Conservation (phyloP, 2,329 filamentous ascomycete genomes). For the Colletotrichum orchidophilum region DNA sequence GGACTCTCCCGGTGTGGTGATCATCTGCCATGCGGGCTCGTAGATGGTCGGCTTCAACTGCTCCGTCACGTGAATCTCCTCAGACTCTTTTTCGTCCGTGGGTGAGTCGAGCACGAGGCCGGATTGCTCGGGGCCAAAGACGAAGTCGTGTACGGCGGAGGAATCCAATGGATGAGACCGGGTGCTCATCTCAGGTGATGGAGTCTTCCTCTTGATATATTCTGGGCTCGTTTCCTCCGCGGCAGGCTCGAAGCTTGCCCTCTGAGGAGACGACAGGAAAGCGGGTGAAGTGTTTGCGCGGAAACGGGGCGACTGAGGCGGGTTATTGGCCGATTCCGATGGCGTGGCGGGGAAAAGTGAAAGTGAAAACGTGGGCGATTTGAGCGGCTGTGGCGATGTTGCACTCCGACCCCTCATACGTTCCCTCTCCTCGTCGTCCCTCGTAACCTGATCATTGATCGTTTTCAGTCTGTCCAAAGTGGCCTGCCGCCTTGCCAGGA, state of each 20-base stretch:
- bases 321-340: constrained; percentile 34
- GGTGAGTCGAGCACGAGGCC: constrained; percentile 55
- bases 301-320: constrained; percentile 48
- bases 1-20: constrained; percentile 46
- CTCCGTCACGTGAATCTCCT: constrained; percentile 39
- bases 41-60: constrained; percentile 48
- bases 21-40: constrained; percentile 59
- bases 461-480: constrained; percentile 66
- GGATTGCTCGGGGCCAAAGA: constrained; percentile 47
- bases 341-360: constrained; percentile 54
- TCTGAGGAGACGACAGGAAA: constrained; percentile 54
- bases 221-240: background rate
- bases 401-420: constrained; percentile 50
- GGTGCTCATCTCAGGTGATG: background rate
- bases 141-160: constrained; percentile 27
- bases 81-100: constrained; percentile 38
- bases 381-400: constrained; percentile 58
- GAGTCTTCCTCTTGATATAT: background rate
- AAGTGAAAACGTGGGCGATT: constrained; percentile 41
- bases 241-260: constrained; percentile 43
- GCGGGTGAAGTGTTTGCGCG: constrained; percentile 67
- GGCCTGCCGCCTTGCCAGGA: constrained; percentile 67
- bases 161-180: background rate
- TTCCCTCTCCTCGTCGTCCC: constrained; percentile 47
- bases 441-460: constrained; percentile 55